Conservation (phyloP, 176 grass and related monocot genomes). For the Elymus sibiricus region DNA sequence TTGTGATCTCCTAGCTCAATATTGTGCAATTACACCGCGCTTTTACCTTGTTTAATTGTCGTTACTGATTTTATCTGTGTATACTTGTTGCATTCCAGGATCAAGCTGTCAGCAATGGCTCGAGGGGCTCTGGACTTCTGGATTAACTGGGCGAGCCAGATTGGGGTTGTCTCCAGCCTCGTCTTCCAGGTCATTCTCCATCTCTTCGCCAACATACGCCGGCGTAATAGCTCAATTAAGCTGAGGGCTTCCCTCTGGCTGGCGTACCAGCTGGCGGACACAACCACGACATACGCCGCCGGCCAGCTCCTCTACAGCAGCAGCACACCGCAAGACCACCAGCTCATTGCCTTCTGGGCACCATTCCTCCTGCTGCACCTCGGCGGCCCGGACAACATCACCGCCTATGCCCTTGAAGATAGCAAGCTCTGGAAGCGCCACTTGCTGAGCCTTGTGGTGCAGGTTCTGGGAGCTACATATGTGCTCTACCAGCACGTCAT, state of each 20-base stretch:
- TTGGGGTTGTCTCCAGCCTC: background rate
- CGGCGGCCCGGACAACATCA: conserved; percentile 58
- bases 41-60: background rate
- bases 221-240: background rate
- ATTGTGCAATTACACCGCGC: background rate
- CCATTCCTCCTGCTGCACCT: conserved; percentile 64
- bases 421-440: conserved; percentile 23
- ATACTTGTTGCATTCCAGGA: background rate
- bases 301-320: conserved; percentile 26
- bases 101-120: background rate
- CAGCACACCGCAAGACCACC: background rate
- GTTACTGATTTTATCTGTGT: background rate
- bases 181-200: background rate
- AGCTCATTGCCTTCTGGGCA: conserved; percentile 36
- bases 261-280: conserved; percentile 30
- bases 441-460: background rate
- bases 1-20: background rate
- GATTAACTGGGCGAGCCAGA: background rate
- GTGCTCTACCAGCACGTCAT: conserved; percentile 6
- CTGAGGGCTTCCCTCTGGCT: conserved; percentile 15
- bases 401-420: conserved; percentile 43
- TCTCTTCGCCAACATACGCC: background rate
- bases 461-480: background rate
- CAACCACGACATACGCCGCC: conserved; percentile 24
- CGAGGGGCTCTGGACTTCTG: background rate